Evolutionary conservation across 2,329 filamentous ascomycete genomes (phyloP).

Genomic region (Colletotrichum horii): DNA sequence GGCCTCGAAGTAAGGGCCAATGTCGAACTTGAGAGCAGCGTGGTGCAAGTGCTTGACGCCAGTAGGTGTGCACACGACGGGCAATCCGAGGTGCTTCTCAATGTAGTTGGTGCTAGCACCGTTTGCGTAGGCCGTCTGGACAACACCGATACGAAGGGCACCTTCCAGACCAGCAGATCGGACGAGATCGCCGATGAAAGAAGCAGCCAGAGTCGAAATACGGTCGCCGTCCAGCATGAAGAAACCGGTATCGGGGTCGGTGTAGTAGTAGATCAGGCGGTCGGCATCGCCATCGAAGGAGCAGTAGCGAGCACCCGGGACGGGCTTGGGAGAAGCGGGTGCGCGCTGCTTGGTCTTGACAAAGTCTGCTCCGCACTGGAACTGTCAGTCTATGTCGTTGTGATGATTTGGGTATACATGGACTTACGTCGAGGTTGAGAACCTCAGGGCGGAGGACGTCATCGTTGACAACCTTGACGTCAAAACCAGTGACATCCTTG

Average conservation of each 20-base stretch:
- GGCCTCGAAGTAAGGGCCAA: slow-evolving; percentile 98
- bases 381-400: not conserved
- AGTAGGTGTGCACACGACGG: slow-evolving; percentile 90
- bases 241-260: slow-evolving; percentile 82
- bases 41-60: slow-evolving; percentile 98
- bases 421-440: slow-evolving; percentile 82
- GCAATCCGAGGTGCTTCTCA: slow-evolving; percentile 83
- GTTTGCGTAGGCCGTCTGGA: slow-evolving; percentile 98
- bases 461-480: slow-evolving; percentile 90
- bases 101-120: slow-evolving; percentile 94
- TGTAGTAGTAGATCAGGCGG: slow-evolving; percentile 93
- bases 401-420: not conserved
- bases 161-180: slow-evolving; percentile 78
- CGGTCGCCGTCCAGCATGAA: slow-evolving; percentile 95
- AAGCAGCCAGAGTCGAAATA: slow-evolving; percentile 91
- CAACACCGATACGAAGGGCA: slow-evolving; percentile 87
- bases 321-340: slow-evolving; percentile 81
- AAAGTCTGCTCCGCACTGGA: slow-evolving; percentile 88
- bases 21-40: slow-evolving; percentile 91
- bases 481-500: slow-evolving; percentile 70
- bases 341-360: slow-evolving; percentile 97
- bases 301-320: slow-evolving; percentile 78
- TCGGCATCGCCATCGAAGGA: slow-evolving; percentile 96
- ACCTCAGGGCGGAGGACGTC: slow-evolving; percentile 89
- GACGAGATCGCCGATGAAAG: slow-evolving; percentile 90